phyloP scores from a whole-genome alignment of 83 land plant species.

The Picea abies region DNA sequence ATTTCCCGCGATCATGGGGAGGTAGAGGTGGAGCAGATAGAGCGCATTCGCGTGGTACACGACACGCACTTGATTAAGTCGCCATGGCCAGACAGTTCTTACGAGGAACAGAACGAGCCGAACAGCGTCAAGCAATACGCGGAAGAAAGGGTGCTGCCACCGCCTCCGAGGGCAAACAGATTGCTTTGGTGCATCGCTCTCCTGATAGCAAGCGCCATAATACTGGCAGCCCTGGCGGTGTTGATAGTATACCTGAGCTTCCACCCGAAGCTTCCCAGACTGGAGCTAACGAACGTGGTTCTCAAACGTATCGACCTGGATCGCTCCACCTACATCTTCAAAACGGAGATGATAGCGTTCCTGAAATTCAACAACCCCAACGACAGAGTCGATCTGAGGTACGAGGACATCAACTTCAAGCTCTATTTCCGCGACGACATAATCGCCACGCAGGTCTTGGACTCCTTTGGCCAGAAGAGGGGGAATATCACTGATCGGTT shows the following conservation, averaged over 20 bases:
- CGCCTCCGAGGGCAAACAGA: constrained; percentile 31
- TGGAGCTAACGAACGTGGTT: constrained; percentile 41
- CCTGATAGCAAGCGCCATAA: constrained; percentile 40
- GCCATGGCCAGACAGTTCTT: too few relatives aligned
- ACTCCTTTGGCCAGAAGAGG: constrained; percentile 33
- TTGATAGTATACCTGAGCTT: constrained; percentile 53
- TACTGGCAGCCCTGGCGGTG: constrained; percentile 48
- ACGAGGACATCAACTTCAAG: constrained; percentile 30
- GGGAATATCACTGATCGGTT: constrained; percentile 13
- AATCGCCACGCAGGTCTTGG: constrained; percentile 35
- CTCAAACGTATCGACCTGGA: constrained; percentile 59
- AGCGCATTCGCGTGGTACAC: too few relatives aligned
- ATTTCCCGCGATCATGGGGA: too few relatives aligned
- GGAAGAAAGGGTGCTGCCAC: constrained; percentile 6
- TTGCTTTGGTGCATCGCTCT: constrained; percentile 40
- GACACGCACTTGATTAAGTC: too few relatives aligned
- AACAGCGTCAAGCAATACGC: too few relatives aligned
- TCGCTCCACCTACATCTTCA: constrained; percentile 42
- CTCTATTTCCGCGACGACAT: constrained; percentile 37
- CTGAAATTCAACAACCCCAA: constrained; percentile 66
- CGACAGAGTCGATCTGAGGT: constrained; percentile 50
- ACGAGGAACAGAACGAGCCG: too few relatives aligned
- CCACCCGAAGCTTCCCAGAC: constrained; percentile 46
- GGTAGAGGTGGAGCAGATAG: too few relatives aligned
- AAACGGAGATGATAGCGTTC: constrained; percentile 50